These are phyloP conservation scores for Globisporangium barbulae DNA, from an alignment of 352 stramenopile species.

Conservation along the genomic window DNA sequence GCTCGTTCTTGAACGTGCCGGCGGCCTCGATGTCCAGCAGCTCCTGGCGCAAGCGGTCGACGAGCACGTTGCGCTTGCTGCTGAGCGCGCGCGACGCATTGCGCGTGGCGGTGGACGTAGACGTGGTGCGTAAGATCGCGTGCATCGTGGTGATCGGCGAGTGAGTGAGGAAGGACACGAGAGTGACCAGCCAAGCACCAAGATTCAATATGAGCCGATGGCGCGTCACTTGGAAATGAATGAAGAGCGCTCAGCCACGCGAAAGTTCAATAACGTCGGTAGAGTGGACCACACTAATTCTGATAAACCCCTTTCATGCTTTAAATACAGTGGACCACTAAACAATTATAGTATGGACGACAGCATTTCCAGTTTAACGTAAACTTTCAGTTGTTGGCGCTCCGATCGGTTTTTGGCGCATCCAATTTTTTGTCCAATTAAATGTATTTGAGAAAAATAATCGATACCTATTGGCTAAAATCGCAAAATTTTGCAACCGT, in stretches of 20 bases:
- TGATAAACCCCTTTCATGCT: too few relatives aligned
- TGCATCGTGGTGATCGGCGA: neutral
- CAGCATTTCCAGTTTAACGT: too few relatives aligned
- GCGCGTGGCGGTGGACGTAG: neutral
- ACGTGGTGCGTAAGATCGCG: conserved; percentile 1
- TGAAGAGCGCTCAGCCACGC: conserved; percentile 7
- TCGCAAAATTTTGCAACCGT: too few relatives aligned
- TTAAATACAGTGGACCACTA: too few relatives aligned
- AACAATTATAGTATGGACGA: too few relatives aligned
- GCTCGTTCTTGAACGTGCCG: conserved; percentile 86
- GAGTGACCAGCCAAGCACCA: conserved; percentile 2
- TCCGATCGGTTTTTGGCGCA: too few relatives aligned
- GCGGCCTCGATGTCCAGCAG: conserved; percentile 66
- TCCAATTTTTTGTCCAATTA: too few relatives aligned
- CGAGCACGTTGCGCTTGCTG: conserved; percentile 54
- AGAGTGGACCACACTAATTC: conserved; percentile 2
- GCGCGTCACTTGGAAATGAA: conserved; percentile 3
- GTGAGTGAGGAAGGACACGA: neutral
- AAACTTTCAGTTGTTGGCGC: too few relatives aligned
- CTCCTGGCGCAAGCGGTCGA: conserved; percentile 74
- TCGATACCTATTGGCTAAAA: too few relatives aligned
- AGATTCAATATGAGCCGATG: neutral
- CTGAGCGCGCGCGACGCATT: conserved; percentile 21
- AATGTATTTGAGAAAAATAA: too few relatives aligned
- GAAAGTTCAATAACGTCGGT: conserved; percentile 11